Evolutionary conservation across 352 stramenopile genomes (phyloP).

Genomic region (Pythium graminicola): DNA sequence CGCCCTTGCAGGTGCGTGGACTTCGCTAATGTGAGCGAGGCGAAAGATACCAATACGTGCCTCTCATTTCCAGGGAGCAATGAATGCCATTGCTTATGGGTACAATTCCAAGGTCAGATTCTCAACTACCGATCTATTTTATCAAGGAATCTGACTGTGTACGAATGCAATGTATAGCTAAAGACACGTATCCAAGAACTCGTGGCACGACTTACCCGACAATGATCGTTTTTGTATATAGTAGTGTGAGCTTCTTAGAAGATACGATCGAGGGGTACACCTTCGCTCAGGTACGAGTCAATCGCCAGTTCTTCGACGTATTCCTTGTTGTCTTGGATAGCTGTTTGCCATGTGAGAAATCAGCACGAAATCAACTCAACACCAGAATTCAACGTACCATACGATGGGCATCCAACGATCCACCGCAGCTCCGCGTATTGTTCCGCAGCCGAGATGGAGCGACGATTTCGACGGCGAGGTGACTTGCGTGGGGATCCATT

Average conservation of each 20-base stretch:
- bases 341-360: slow-evolving; percentile 17
- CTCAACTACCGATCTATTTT: no score
- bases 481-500: slow-evolving; percentile 15
- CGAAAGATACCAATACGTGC: not conserved
- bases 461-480: slow-evolving; percentile 27
- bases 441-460: slow-evolving; percentile 36
- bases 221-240: not conserved
- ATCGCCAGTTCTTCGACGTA: slow-evolving; percentile 72
- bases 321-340: slow-evolving; percentile 77
- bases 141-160: no score
- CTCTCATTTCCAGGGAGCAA: slow-evolving; percentile 30
- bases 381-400: slow-evolving; percentile 32
- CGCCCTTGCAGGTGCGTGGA: slow-evolving; percentile 46
- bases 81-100: slow-evolving; percentile 56
- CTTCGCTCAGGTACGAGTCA: slow-evolving; percentile 60
- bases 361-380: not conserved
- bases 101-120: slow-evolving; percentile 48
- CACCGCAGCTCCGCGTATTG: slow-evolving; percentile 45
- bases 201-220: not conserved
- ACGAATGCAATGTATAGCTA: not conserved
- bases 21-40: no score
- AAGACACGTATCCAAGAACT: slow-evolving; percentile 1
- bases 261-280: slow-evolving; percentile 55
- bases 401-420: slow-evolving; percentile 70
- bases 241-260: slow-evolving; percentile 25